These are phyloP conservation scores for Berberis vulgaris DNA, from an alignment of 164 flowering plant species.

Conservation along the genomic window DNA sequence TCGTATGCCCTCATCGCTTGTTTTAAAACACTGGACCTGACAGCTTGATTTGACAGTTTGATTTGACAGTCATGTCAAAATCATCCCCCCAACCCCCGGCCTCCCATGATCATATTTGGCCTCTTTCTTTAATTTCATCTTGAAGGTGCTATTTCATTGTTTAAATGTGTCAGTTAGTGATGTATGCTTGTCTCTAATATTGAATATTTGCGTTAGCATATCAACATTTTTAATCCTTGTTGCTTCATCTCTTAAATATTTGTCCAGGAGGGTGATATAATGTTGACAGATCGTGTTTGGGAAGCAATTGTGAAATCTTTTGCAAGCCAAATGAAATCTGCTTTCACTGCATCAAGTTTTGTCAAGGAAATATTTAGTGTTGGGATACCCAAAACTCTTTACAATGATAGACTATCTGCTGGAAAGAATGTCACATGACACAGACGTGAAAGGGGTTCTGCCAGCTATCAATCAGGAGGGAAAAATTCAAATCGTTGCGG, in stretches of 20 bases:
- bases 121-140: too few species aligned
- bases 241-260: not conserved
- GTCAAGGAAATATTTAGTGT: constrained; percentile 78
- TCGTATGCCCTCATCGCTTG: too few species aligned
- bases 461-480: constrained; percentile 75
- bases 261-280: constrained; percentile 73
- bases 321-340: constrained; percentile 86
- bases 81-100: too few species aligned
- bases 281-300: constrained; percentile 90
- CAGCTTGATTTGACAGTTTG: too few species aligned
- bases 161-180: too few species aligned
- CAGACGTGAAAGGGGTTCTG: constrained; percentile 87
- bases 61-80: too few species aligned
- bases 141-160: too few species aligned
- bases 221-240: too few species aligned
- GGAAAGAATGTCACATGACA: constrained; percentile 84
- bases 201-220: not conserved
- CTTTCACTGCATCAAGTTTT: constrained; percentile 90
- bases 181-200: not conserved
- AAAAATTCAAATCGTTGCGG: constrained; percentile 69
- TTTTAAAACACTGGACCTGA: too few species aligned
- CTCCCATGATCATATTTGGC: too few species aligned
- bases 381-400: constrained; percentile 82
- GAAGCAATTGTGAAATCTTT: constrained; percentile 88
- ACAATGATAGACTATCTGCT: constrained; percentile 77